Percentiles rank a stretch among this genome's conserved stretches.
Conservation (phyloP, 345 rosid species). For the Jatropha curcas region DNA sequence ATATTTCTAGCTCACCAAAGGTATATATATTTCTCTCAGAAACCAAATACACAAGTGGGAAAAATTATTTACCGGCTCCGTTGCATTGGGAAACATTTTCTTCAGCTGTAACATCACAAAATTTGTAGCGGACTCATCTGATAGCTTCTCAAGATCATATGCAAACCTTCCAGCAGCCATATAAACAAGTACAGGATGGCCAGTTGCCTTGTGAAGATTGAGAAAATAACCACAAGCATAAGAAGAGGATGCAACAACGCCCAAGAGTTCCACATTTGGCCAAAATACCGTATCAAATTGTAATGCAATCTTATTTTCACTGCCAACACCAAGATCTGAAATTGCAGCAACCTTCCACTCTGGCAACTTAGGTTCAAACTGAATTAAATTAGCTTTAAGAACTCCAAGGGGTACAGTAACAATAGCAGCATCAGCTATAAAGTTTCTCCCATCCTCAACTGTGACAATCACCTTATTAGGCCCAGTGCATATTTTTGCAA, state of each 20-base stretch:
- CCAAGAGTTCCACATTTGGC: slow-evolving; percentile 81
- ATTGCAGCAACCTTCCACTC: slow-evolving; percentile 81
- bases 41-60: neutral
- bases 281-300: slow-evolving; percentile 66
- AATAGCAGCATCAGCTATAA: slow-evolving; percentile 76
- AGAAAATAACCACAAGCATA: slow-evolving; percentile 83
- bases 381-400: slow-evolving; percentile 76
- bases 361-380: slow-evolving; percentile 79
- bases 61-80: slow-evolving; percentile 57
- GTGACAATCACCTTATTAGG: slow-evolving; percentile 55
- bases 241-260: slow-evolving; percentile 71
- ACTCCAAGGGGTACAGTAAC: slow-evolving; percentile 77
- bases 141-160: slow-evolving; percentile 62
- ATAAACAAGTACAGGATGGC: slow-evolving; percentile 78
- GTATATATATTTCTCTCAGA: neutral
- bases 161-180: slow-evolving; percentile 90
- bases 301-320: slow-evolving; percentile 78
- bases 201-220: slow-evolving; percentile 85
- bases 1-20: too few relatives aligned
- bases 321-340: slow-evolving; percentile 77
- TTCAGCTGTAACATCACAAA: slow-evolving; percentile 72
- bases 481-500: slow-evolving; percentile 48
- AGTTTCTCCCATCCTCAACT: slow-evolving; percentile 55
- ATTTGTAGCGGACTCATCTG: slow-evolving; percentile 59
- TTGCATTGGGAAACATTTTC: slow-evolving; percentile 85